These are phyloP conservation scores for Zymoseptoria tritici DNA, from an alignment of 2,329 filamentous ascomycete genomes.

Conservation along the genomic window DNA sequence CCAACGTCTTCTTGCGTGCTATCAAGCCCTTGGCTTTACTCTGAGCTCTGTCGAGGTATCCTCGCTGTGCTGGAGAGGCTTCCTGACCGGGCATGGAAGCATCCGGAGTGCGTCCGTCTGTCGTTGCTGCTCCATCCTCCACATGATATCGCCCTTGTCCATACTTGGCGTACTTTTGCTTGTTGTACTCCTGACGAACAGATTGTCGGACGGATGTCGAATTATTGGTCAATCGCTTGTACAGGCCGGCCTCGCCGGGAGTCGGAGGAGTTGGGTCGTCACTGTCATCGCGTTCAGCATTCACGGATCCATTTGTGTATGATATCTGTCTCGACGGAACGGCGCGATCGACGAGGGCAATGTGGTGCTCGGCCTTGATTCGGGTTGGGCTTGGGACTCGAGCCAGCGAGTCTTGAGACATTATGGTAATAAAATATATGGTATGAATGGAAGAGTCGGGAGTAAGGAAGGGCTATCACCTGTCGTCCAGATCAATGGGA, in stretches of 20 bases:
- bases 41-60: conserved; percentile 26
- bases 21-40: conserved; percentile 24
- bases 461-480: conserved; percentile 14
- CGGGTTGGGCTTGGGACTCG: conserved; percentile 18
- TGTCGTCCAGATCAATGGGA: conserved; percentile 19
- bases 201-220: conserved; percentile 22
- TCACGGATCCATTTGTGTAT: conserved; percentile 7
- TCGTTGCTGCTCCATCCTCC: conserved; percentile 10
- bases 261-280: conserved; percentile 13
- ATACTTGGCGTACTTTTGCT: conserved; percentile 31
- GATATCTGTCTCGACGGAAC: conserved; percentile 13
- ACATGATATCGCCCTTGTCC: conserved; percentile 26
- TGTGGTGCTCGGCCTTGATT: conserved; percentile 49
- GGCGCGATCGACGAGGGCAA: conserved; percentile 56
- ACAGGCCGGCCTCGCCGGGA: conserved; percentile 11
- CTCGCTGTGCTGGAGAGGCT: conserved; percentile 16
- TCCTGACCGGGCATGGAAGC: conserved; percentile 12
- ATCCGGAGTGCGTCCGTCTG: neutral
- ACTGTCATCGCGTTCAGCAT: conserved; percentile 26
- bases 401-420: conserved; percentile 22
- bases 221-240: conserved; percentile 24
- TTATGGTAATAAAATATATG: conserved; percentile 11
- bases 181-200: conserved; percentile 24
- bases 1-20: conserved; percentile 26
- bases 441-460: conserved; percentile 2